These are phyloP conservation scores for Aspergillus transmontanensis DNA, from an alignment of 2,329 filamentous ascomycete genomes.

Conservation along the genomic window DNA sequence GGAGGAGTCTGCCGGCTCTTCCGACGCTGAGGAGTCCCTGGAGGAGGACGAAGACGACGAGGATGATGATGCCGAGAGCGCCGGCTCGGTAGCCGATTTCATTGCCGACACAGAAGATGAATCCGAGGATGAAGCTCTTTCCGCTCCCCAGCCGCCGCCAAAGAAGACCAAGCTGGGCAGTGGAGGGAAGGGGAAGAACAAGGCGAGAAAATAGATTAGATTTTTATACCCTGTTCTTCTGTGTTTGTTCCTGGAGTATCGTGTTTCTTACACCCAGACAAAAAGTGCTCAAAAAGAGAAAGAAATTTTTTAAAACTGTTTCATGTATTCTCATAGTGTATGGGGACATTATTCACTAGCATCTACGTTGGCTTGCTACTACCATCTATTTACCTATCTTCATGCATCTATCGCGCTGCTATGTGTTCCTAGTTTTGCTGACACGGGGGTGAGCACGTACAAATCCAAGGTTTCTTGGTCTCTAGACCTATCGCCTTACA, in stretches of 20 bases:
- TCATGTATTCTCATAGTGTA: neutral
- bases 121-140: slow-evolving; percentile 30
- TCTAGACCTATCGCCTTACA: neutral
- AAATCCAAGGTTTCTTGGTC: neutral
- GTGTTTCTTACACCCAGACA: slow-evolving; percentile 9
- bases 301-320: neutral
- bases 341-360: neutral
- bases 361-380: neutral
- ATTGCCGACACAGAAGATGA: slow-evolving; percentile 52
- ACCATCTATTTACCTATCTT: slow-evolving; percentile 7
- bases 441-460: neutral
- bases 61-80: slow-evolving; percentile 64
- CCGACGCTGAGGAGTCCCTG: slow-evolving; percentile 52
- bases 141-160: slow-evolving; percentile 30
- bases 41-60: slow-evolving; percentile 66
- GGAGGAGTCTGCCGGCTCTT: slow-evolving; percentile 44
- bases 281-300: slow-evolving; percentile 1
- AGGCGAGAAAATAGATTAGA: slow-evolving; percentile 37
- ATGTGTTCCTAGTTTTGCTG: neutral
- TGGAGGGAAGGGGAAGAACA: slow-evolving; percentile 35
- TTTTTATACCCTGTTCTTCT: slow-evolving; percentile 27
- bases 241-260: slow-evolving; percentile 11
- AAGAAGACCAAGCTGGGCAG: slow-evolving; percentile 39
- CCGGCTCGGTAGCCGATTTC: slow-evolving; percentile 49
- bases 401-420: slow-evolving; percentile 3